Conservation (phyloP, 2,329 filamentous ascomycete genomes). For the Metarhizium robertsii region DNA sequence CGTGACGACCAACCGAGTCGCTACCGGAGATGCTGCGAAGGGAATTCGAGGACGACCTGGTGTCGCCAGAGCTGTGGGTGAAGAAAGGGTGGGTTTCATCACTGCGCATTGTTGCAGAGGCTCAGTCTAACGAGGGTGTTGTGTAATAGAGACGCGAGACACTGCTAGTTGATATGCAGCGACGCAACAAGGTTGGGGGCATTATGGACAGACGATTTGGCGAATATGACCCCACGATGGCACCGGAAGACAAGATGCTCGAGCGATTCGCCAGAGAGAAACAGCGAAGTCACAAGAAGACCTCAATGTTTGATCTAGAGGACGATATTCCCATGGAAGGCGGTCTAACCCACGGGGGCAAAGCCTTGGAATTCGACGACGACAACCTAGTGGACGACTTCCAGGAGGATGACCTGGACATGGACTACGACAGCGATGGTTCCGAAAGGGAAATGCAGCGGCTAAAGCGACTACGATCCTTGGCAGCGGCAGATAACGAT, state of each 20-base stretch:
- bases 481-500: constrained; percentile 34
- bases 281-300: constrained; percentile 66
- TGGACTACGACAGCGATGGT: constrained; percentile 48
- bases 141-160: constrained; percentile 59
- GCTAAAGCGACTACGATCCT: constrained; percentile 45
- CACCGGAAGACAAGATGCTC: constrained; percentile 82
- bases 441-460: constrained; percentile 44
- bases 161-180: constrained; percentile 80
- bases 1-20: constrained; percentile 59
- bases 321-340: constrained; percentile 52
- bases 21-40: constrained; percentile 41
- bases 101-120: not conserved
- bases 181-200: constrained; percentile 82
- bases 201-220: constrained; percentile 91
- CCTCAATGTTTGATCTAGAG: constrained; percentile 81
- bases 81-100: constrained; percentile 58
- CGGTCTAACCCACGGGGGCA: constrained; percentile 71
- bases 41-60: constrained; percentile 67
- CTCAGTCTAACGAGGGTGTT: constrained; percentile 8
- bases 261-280: constrained; percentile 88
- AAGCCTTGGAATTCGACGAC: constrained; percentile 57
- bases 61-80: constrained; percentile 74
- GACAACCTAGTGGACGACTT: constrained; percentile 60
- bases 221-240: constrained; percentile 91
- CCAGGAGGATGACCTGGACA: constrained; percentile 62